Percentiles rank a stretch among this genome's conserved stretches.
Conservation (phyloP, 768 basidiomycete genomes). For the Pleurotus citrinopileatus region DNA sequence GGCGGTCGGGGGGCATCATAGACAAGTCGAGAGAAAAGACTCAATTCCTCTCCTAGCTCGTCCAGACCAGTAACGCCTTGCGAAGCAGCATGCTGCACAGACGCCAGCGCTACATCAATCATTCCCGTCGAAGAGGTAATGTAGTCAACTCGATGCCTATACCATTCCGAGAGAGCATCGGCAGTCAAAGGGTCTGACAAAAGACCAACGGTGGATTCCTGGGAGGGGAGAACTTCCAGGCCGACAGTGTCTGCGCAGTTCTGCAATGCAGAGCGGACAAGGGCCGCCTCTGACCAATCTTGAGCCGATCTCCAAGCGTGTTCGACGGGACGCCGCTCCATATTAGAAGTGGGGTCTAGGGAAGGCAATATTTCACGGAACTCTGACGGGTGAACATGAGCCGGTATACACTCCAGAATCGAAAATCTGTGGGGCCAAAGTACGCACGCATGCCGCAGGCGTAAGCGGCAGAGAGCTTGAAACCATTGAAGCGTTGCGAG, state of each 20-base stretch:
- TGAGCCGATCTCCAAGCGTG: slow-evolving; percentile 46
- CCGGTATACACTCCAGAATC: slow-evolving; percentile 74
- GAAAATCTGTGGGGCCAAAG: slow-evolving; percentile 70
- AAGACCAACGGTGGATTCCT: slow-evolving; percentile 6
- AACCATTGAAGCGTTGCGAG: slow-evolving; percentile 66
- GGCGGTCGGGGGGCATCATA: slow-evolving; percentile 69
- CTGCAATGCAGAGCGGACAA: slow-evolving; percentile 40
- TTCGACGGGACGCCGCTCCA: slow-evolving; percentile 32
- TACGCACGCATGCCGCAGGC: slow-evolving; percentile 48
- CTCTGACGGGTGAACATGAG: slow-evolving; percentile 61
- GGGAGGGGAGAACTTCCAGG: slow-evolving; percentile 8
- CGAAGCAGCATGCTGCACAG: slow-evolving; percentile 85
- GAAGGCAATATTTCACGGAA: slow-evolving; percentile 64
- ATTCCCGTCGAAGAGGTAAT: slow-evolving; percentile 70
- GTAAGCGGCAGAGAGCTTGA: slow-evolving; percentile 53
- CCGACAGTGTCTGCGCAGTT: slow-evolving; percentile 19
- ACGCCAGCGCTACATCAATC: slow-evolving; percentile 73
- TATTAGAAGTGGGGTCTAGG: slow-evolving; percentile 45
- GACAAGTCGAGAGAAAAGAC: slow-evolving; percentile 79
- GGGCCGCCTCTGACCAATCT: slow-evolving; percentile 58
- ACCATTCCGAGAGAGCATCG: slow-evolving; percentile 69
- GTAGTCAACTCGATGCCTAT: slow-evolving; percentile 56
- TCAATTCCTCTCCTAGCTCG: slow-evolving; percentile 87
- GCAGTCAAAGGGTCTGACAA: slow-evolving; percentile 35
- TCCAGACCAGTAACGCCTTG: slow-evolving; percentile 77